Percentiles rank a stretch among this genome's conserved stretches.
Conservation (phyloP, 257 asterid genomes). For the Jacaranda copaia region DNA sequence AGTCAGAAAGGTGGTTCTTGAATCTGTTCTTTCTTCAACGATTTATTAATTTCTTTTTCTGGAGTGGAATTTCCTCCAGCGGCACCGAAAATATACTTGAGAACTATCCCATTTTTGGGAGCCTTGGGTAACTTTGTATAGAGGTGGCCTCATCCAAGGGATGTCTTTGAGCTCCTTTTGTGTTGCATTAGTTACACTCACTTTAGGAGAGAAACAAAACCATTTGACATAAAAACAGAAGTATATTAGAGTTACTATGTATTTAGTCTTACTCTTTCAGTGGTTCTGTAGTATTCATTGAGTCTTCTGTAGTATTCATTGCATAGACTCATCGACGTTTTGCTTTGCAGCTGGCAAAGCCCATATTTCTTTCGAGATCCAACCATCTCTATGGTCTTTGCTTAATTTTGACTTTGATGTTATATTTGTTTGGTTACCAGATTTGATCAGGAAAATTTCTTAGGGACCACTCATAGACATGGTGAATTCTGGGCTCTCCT, state of each 20-base stretch:
- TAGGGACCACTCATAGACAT: too few relatives aligned
- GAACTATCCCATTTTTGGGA: conserved; percentile 28
- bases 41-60: conserved; percentile 25
- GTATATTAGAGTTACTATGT: neutral
- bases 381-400: neutral
- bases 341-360: neutral
- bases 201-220: conserved; percentile 23
- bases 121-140: conserved; percentile 42
- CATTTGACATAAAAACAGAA: neutral
- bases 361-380: neutral
- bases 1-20: conserved; percentile 51
- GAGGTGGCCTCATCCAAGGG: conserved; percentile 23
- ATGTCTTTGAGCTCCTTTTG: conserved; percentile 12
- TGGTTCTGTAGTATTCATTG: neutral
- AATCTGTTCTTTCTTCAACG: conserved; percentile 8
- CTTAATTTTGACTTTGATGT: neutral
- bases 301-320: neutral
- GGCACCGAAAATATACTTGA: conserved; percentile 17
- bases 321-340: conserved; percentile 16
- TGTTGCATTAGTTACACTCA: neutral
- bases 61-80: conserved; percentile 35
- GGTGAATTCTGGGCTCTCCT: too few relatives aligned
- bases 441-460: too few relatives aligned
- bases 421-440: too few relatives aligned
- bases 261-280: neutral